Percentiles rank a stretch among this genome's conserved stretches.
These are phyloP conservation scores for Penicillium fuscoglaucum DNA, from an alignment of 2,329 filamentous ascomycete species.

Conservation along the genomic window DNA sequence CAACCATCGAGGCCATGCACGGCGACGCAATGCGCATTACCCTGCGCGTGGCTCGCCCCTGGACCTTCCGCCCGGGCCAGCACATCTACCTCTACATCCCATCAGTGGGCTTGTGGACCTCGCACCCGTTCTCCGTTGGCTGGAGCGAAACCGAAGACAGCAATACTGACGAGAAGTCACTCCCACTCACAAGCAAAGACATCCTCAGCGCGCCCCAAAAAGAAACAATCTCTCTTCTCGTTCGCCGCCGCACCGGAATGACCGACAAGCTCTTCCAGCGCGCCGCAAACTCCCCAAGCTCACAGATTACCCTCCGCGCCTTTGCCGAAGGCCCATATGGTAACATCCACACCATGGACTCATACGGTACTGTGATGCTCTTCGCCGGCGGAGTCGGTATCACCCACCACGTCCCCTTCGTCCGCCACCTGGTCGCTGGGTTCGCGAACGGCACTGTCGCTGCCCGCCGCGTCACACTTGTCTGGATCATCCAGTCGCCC, in stretches of 20 bases:
- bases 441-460: constrained; percentile 71
- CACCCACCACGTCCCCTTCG: constrained; percentile 88
- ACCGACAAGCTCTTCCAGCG: constrained; percentile 77
- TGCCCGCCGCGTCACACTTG: constrained; percentile 75
- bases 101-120: constrained; percentile 67
- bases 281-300: constrained; percentile 57
- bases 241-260: constrained; percentile 84
- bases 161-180: constrained; percentile 42
- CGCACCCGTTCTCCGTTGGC: constrained; percentile 75
- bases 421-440: constrained; percentile 72
- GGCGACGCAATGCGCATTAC: constrained; percentile 71
- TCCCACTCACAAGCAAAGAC: constrained; percentile 53
- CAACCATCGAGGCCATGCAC: constrained; percentile 66
- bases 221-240: constrained; percentile 73
- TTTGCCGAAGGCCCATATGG: constrained; percentile 89
- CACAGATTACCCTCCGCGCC: constrained; percentile 64
- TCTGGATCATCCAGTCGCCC: constrained; percentile 90
- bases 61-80: constrained; percentile 67
- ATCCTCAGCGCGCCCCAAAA: constrained; percentile 49
- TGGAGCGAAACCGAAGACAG: constrained; percentile 65
- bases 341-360: constrained; percentile 79
- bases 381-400: constrained; percentile 94
- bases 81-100: constrained; percentile 74
- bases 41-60: constrained; percentile 65
- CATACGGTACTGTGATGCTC: constrained; percentile 87